Evolutionary conservation across 2,329 filamentous ascomycete genomes (phyloP), one percentile per base, ranked within the genome.

Genomic region (Claviceps maximensis): DNA sequence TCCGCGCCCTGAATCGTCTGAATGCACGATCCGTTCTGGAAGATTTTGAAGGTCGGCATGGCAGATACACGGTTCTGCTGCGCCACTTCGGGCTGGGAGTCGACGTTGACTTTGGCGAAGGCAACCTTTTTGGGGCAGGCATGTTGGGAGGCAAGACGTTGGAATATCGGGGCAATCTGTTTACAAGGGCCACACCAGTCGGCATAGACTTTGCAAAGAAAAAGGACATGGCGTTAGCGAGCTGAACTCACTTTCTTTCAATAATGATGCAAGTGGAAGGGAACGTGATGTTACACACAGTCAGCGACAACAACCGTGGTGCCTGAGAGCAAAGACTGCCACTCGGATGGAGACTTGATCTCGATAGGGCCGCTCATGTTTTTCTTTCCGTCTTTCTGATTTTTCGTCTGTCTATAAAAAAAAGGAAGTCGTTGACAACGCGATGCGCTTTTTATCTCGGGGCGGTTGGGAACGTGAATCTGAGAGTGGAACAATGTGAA

Each of bases 11-110:
- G 78, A 64, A 95, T 82, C 33, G 86, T 89, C 59, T 87, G 79
- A 64, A 87, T 77, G 62, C 84, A 80, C 58, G 78, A 74, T 61
- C 84, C 84, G 65, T 80, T 82, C 71, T 87, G 85, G 76, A 89
- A 90, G 69, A 97, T 83, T 67, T 96, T 80, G 71, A 98, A 97
- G 51, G 93, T 97, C 6, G 93, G 93, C 83, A 95, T 90, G 58
- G 89, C 88, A 62, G 82, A 82, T 68, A 97, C 79, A 58, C 79
- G 79, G 61, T 94, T 83, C 62, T 89, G 80, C 62, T 83, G 77
- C 27, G 88, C 60, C 36, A 63, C 54, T 53, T 47, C 55, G 27
- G 63, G 55, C 27, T 64, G 52, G 8, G 53, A 59, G 52, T 60
- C 53, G 53, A 65, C 59, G 19, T 67, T 60, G 33, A 53, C 55